Evolutionary conservation across 1,284 basidiomycete species (phyloP).

Genomic region (Apiotrichum domesticum): DNA sequence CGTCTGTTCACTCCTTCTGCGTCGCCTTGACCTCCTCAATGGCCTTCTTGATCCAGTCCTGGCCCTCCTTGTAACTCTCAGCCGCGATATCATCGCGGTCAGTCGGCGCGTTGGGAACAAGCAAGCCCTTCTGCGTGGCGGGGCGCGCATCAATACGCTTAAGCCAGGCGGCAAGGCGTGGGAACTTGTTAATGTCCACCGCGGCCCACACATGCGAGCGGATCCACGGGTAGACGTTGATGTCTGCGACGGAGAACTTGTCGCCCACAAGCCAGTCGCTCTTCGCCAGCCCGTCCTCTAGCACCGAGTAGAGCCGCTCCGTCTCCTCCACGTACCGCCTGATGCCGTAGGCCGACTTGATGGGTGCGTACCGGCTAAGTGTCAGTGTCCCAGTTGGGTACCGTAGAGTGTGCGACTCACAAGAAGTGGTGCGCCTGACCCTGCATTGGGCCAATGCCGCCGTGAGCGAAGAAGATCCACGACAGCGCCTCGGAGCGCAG

Average conservation of each 20-base stretch:
- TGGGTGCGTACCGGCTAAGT: conserved; percentile 40
- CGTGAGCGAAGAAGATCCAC: conserved; percentile 69
- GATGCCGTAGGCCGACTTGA: conserved; percentile 48
- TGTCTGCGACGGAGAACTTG: conserved; percentile 57
- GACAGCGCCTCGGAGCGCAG: conserved; percentile 58
- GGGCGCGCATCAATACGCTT: conserved; percentile 48
- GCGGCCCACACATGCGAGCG: conserved; percentile 50
- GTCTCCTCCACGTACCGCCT: conserved; percentile 69
- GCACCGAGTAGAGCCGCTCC: conserved; percentile 66
- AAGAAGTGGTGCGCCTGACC: conserved; percentile 53
- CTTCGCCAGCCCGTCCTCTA: conserved; percentile 61
- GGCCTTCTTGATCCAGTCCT: conserved; percentile 21
- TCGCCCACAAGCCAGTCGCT: conserved; percentile 60
- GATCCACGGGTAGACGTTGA: conserved; percentile 52
- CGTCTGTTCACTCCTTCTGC: neutral
- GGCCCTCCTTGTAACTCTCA: conserved; percentile 17
- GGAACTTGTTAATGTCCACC: conserved; percentile 56
- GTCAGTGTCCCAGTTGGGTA: neutral
- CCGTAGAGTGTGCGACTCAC: conserved; percentile 18
- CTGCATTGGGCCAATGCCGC: conserved; percentile 45
- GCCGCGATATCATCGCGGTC: conserved; percentile 11
- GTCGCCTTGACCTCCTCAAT: conserved; percentile 17
- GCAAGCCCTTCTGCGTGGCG: conserved; percentile 47
- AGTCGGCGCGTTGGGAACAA: conserved; percentile 26
- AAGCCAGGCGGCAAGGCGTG: conserved; percentile 55